Conservation (phyloP, 768 basidiomycete species). For the Tricholoma saponaceum region DNA sequence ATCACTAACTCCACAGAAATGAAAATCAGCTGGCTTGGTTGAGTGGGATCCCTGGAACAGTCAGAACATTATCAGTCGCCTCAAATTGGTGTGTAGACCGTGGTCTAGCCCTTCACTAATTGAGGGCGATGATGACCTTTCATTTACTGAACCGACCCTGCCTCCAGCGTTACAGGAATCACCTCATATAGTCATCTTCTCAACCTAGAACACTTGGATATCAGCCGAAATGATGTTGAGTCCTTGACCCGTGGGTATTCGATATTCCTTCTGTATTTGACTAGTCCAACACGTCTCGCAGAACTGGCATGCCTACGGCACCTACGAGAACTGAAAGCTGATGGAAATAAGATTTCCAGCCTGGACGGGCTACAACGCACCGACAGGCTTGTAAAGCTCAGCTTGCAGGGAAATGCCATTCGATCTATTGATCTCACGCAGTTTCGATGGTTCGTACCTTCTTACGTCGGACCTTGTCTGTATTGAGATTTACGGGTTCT, state of each 20-base stretch:
- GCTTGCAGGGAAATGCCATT: constrained; percentile 73
- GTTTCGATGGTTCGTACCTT: constrained; percentile 62
- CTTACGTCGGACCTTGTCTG: constrained; percentile 12
- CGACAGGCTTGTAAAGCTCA: constrained; percentile 81
- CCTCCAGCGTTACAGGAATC: constrained; percentile 68
- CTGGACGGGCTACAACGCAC: constrained; percentile 75
- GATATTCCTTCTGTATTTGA: constrained; percentile 7
- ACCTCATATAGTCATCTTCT: constrained; percentile 86
- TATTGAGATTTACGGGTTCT: constrained; percentile 9
- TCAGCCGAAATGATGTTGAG: constrained; percentile 87
- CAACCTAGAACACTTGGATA: constrained; percentile 85
- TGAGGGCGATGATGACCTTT: constrained; percentile 3
- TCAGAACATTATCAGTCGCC: constrained; percentile 76
- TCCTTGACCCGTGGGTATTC: constrained; percentile 73
- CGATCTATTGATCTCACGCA: constrained; percentile 52
- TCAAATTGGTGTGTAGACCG: constrained; percentile 57
- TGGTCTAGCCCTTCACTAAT: not conserved
- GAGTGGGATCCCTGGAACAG: constrained; percentile 66
- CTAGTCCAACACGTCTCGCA: constrained; percentile 26
- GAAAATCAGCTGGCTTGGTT: constrained; percentile 73
- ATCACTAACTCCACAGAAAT: constrained; percentile 43
- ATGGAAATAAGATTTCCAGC: constrained; percentile 74
- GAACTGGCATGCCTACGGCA: constrained; percentile 83
- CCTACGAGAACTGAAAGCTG: constrained; percentile 86
- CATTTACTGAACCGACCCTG: constrained; percentile 9